phyloP scores from a whole-genome alignment of 2,329 filamentous ascomycete species.

The Rhinocladiella mackenziei region DNA sequence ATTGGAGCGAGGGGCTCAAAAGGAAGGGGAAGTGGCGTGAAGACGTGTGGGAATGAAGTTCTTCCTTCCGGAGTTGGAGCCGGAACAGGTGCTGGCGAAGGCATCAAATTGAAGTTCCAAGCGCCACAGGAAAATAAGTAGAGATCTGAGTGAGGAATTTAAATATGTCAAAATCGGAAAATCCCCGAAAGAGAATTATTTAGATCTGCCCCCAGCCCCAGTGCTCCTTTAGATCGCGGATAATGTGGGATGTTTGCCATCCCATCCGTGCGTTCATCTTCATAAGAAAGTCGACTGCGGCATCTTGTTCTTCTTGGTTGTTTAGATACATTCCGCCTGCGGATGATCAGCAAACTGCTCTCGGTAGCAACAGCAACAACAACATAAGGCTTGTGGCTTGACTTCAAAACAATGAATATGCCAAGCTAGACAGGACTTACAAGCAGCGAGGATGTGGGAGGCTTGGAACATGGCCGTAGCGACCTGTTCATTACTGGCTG shows the following conservation, averaged over 20 bases:
- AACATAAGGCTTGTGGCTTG: neutral
- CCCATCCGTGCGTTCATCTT: conserved; percentile 14
- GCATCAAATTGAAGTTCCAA: too few species aligned
- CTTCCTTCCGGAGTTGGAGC: too few species aligned
- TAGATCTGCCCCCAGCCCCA: conserved; percentile 5
- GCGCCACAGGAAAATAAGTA: too few species aligned
- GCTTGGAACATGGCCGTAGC: conserved; percentile 18
- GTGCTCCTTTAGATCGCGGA: conserved; percentile 12
- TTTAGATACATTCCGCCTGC: conserved; percentile 18
- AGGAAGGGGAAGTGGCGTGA: conserved; percentile 52
- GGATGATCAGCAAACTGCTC: neutral
- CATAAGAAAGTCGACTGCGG: conserved; percentile 14
- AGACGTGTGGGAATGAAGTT: conserved; percentile 53
- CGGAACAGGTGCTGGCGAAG: too few species aligned
- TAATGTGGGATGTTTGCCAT: conserved; percentile 17
- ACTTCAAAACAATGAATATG: neutral
- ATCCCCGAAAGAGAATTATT: neutral
- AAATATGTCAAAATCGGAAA: too few species aligned
- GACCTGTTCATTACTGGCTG: conserved; percentile 16
- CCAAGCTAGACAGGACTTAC: conserved; percentile 2
- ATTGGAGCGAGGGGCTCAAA: conserved; percentile 49
- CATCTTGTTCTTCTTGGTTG: conserved; percentile 14
- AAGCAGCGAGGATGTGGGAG: conserved; percentile 20
- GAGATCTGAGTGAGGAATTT: too few species aligned
- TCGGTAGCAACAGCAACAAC: neutral